Evolutionary conservation across 306 rosid genomes (phyloP).

Genomic region (Prunus kanzakura): DNA sequence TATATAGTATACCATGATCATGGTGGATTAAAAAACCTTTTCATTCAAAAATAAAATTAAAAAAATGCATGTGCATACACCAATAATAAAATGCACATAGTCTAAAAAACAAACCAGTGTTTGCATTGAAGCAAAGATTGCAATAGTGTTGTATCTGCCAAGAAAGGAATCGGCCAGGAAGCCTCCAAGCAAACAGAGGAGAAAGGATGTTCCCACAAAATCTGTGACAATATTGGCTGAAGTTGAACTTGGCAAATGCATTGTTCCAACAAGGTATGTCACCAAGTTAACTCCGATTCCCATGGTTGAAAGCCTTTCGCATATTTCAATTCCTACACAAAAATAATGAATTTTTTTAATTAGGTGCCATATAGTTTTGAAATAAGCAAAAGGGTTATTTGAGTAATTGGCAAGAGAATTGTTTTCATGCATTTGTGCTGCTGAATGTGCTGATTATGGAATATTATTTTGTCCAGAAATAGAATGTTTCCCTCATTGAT

Average conservation of each 20-base stretch:
- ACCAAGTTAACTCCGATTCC: conserved; percentile 88
- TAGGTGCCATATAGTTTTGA: too few relatives aligned
- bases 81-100: background rate
- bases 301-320: conserved; percentile 95
- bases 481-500: background rate
- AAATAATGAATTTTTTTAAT: background rate
- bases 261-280: conserved; percentile 74
- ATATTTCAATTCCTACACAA: conserved; percentile 64
- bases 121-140: conserved; percentile 68
- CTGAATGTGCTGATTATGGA: too few relatives aligned
- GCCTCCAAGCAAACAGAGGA: conserved; percentile 87
- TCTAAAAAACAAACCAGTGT: conserved; percentile 41
- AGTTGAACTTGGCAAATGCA: conserved; percentile 90
- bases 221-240: conserved; percentile 94
- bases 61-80: background rate
- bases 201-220: conserved; percentile 80
- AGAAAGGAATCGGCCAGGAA: conserved; percentile 92
- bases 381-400: too few relatives aligned
- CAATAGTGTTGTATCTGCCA: conserved; percentile 78
- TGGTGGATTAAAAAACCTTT: too few relatives aligned
- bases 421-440: too few relatives aligned
- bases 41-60: too few relatives aligned
- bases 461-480: too few relatives aligned
- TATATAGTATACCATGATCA: too few relatives aligned
- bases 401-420: too few relatives aligned